Evolutionary conservation across 495 filamentous ascomycete species (phyloP).

Genomic region (Pseudomonodictys pantanalensis): DNA sequence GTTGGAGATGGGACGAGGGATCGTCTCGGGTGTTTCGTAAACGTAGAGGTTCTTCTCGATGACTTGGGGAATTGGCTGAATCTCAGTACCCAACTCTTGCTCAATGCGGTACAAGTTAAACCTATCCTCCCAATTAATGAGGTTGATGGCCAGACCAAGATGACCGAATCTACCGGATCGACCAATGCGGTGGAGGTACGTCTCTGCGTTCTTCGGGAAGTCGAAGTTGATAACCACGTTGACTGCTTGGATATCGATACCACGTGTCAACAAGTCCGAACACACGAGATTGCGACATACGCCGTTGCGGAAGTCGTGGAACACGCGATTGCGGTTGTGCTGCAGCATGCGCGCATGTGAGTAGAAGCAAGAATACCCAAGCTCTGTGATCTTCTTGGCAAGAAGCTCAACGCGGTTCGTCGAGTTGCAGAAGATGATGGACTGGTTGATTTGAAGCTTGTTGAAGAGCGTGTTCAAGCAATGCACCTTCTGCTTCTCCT

Average conservation of each 20-base stretch:
- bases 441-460: constrained; percentile 99
- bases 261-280: constrained; percentile 94
- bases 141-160: constrained; percentile 94
- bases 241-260: constrained; percentile 99
- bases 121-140: constrained; percentile 98
- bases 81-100: constrained; percentile 94
- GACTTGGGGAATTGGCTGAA: constrained; percentile 84
- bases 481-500: constrained; percentile 99
- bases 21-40: constrained; percentile 92
- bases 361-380: constrained; percentile 99
- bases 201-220: constrained; percentile 99
- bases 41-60: constrained; percentile 99
- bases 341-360: constrained; percentile 99
- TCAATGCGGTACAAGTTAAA: constrained; percentile 99
- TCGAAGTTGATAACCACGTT: constrained; percentile 99
- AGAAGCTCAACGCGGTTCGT: constrained; percentile 96
- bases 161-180: constrained; percentile 96
- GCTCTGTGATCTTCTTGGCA: constrained; percentile 98
- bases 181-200: constrained; percentile 97
- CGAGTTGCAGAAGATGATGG: constrained; percentile 99
- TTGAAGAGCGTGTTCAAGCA: constrained; percentile 98
- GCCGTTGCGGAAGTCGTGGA: constrained; percentile 98
- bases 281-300: constrained; percentile 97
- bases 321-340: constrained; percentile 92
- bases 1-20: constrained; percentile 72